Conservation (phyloP, 106 monocot genomes). For the Allium fistulosum region DNA sequence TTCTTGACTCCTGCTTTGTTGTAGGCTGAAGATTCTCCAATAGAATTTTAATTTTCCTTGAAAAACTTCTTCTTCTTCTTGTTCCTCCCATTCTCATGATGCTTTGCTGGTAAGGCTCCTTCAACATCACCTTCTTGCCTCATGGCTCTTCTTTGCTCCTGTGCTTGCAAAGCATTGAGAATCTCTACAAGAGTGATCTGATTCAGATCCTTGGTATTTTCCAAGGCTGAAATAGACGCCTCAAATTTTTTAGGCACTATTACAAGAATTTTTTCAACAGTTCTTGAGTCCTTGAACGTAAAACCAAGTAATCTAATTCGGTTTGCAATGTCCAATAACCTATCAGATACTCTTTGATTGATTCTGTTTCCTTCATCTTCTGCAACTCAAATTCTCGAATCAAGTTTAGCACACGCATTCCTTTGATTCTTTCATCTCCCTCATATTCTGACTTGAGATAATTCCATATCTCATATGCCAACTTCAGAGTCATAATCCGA, state of each 20-base stretch:
- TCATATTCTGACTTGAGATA: background rate
- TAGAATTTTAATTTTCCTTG: background rate
- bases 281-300: background rate
- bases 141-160: background rate
- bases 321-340: background rate
- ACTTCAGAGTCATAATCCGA: too few relatives aligned
- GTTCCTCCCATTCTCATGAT: background rate
- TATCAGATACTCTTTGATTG: background rate
- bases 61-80: background rate
- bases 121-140: background rate
- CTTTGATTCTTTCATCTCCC: slow-evolving; percentile 3
- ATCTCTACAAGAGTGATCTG: too few relatives aligned
- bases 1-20: background rate
- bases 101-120: background rate
- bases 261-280: slow-evolving; percentile 6
- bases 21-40: background rate
- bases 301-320: background rate
- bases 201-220: background rate
- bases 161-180: too few relatives aligned
- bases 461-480: background rate
- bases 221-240: background rate
- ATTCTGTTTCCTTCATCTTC: background rate
- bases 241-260: background rate
- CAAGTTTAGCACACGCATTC: slow-evolving; percentile 1
- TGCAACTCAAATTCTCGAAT: background rate